These are phyloP conservation scores for Dendrobium chrysotoxum DNA, from an alignment of 106 monocot species.

Conservation along the genomic window DNA sequence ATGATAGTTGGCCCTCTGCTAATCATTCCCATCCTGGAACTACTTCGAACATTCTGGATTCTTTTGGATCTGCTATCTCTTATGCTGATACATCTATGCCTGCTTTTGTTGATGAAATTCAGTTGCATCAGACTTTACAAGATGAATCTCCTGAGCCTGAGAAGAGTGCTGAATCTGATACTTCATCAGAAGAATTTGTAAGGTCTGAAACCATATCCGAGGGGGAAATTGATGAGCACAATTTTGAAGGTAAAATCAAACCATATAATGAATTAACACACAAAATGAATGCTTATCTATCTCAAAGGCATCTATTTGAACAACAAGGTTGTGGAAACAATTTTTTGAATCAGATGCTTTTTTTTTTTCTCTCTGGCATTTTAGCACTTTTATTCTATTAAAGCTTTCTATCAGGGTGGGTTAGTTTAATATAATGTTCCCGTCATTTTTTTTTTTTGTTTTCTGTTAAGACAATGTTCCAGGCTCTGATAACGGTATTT, in stretches of 20 bases:
- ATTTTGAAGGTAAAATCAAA: slow-evolving; percentile 19
- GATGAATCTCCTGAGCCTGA: slow-evolving; percentile 27
- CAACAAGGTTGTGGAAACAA: slow-evolving; percentile 35
- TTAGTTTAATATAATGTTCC: not conserved
- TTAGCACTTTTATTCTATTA: too few species aligned
- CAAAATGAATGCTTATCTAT: slow-evolving; percentile 25
- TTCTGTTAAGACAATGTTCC: too few species aligned
- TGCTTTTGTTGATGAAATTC: slow-evolving; percentile 28
- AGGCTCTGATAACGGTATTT: too few species aligned
- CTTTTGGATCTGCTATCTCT: slow-evolving; percentile 22
- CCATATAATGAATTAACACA: slow-evolving; percentile 25
- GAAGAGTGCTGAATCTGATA: slow-evolving; percentile 20
- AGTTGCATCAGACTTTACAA: slow-evolving; percentile 26
- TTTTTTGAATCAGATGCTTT: not conserved
- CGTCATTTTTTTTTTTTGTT: not conserved
- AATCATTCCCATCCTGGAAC: slow-evolving; percentile 24
- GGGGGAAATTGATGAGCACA: slow-evolving; percentile 4
- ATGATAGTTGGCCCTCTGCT: slow-evolving; percentile 42
- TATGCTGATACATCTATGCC: slow-evolving; percentile 22
- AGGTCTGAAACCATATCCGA: slow-evolving; percentile 12
- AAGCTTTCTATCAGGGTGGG: too few species aligned
- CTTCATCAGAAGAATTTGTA: not conserved
- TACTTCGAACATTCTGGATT: slow-evolving; percentile 14
- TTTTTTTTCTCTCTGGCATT: not conserved
- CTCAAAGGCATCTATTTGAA: slow-evolving; percentile 51